These are phyloP conservation scores for Salvia hispanica DNA, from an alignment of 257 asterid genomes.

Conservation along the genomic window DNA sequence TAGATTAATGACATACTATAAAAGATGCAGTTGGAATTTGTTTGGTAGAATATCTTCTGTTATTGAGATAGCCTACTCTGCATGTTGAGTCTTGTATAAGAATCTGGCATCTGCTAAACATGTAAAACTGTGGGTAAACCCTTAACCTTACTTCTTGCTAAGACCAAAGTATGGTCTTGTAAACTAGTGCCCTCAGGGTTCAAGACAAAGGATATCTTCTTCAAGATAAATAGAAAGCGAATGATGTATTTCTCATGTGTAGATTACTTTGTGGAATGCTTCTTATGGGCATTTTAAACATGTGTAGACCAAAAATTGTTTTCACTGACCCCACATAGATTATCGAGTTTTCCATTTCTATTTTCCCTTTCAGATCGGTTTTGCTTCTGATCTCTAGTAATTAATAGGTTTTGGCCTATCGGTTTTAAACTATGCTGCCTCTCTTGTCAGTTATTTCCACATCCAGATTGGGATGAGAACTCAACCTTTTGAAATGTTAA, in stretches of 20 bases:
- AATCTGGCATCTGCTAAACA: background rate
- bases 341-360: conserved; percentile 4
- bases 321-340: conserved; percentile 6
- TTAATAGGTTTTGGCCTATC: background rate
- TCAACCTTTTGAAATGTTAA: conserved; percentile 32
- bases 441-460: conserved; percentile 18
- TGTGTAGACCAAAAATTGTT: background rate
- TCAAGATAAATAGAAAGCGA: conserved; percentile 1
- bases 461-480: conserved; percentile 21
- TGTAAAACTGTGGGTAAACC: too few species aligned
- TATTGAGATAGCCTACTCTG: background rate
- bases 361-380: conserved; percentile 4
- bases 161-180: background rate
- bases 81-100: background rate
- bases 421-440: conserved; percentile 2
- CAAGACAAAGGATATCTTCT: background rate
- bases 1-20: background rate
- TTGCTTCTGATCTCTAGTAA: background rate
- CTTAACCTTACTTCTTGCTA: too few species aligned
- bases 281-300: conserved; percentile 5
- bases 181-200: background rate
- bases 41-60: background rate
- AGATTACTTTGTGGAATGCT: conserved; percentile 1
- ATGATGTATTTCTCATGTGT: conserved; percentile 3
- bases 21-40: background rate